phyloP scores from a whole-genome alignment of 352 stramenopile species.

The Saprolegnia parasitica region DNA sequence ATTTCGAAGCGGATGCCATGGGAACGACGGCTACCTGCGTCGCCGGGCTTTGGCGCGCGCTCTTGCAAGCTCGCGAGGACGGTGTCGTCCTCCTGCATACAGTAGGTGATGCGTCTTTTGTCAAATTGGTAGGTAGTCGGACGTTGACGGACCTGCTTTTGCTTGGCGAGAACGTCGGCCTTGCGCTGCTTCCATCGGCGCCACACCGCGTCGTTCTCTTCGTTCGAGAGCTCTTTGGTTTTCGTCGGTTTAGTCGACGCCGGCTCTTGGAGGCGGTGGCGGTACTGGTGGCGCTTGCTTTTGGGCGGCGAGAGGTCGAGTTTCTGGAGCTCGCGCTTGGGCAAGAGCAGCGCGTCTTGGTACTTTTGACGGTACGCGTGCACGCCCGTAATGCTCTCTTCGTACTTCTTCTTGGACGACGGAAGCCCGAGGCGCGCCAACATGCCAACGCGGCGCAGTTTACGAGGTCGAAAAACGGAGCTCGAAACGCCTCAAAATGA shows the following conservation, averaged over 20 bases:
- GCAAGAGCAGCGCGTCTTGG: slow-evolving; percentile 64
- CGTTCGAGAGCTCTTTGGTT: slow-evolving; percentile 42
- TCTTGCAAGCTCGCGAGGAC: not conserved
- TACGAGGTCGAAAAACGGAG: slow-evolving; percentile 22
- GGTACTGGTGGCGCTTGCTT: slow-evolving; percentile 90
- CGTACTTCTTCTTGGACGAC: slow-evolving; percentile 90
- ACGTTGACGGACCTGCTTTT: not conserved
- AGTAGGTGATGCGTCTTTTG: not conserved
- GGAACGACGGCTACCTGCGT: not conserved
- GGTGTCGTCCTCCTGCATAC: not conserved
- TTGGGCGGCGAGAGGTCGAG: slow-evolving; percentile 39
- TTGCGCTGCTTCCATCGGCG: slow-evolving; percentile 90
- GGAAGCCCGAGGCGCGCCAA: slow-evolving; percentile 95
- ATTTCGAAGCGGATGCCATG: not conserved
- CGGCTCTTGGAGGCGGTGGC: slow-evolving; percentile 92
- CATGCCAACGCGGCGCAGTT: slow-evolving; percentile 90
- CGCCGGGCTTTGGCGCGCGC: not conserved
- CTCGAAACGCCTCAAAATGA: not conserved
- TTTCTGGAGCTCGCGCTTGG: slow-evolving; percentile 40
- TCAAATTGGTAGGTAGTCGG: not conserved
- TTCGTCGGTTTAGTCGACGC: slow-evolving; percentile 85
- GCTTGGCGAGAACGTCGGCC: slow-evolving; percentile 34
- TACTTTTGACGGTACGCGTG: slow-evolving; percentile 52
- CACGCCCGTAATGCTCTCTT: slow-evolving; percentile 96
- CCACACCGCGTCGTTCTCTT: slow-evolving; percentile 27